Evolutionary conservation across 768 basidiomycete species (phyloP).

Genomic region (Pleurotus tuber-regium): DNA sequence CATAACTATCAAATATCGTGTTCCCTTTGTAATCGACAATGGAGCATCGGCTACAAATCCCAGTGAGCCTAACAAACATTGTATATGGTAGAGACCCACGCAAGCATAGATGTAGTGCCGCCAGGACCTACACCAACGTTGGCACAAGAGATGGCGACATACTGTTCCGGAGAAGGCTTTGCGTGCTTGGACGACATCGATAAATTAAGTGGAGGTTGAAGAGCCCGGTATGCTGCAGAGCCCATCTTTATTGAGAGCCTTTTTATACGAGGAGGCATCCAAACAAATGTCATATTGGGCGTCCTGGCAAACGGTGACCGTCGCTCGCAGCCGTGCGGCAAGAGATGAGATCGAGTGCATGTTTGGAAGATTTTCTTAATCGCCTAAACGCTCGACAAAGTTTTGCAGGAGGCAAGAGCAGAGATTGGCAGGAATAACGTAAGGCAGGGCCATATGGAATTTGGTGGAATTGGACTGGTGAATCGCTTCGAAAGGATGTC

Average conservation of each 20-base stretch:
- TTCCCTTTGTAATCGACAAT: conserved; percentile 59
- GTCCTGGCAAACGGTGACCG: background rate
- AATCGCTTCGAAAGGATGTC: conserved; percentile 1
- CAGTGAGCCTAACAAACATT: background rate
- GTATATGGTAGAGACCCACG: conserved; percentile 44
- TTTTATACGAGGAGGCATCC: conserved; percentile 1
- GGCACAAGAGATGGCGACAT: conserved; percentile 60
- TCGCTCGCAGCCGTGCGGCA: conserved; percentile 8
- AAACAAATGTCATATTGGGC: background rate
- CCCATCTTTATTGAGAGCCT: background rate
- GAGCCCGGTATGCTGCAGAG: background rate
- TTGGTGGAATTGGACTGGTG: background rate
- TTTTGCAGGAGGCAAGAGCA: conserved; percentile 17
- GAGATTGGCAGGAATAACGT: conserved; percentile 4
- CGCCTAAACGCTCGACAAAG: conserved; percentile 18
- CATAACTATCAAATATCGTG: conserved; percentile 59
- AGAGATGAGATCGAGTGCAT: conserved; percentile 28
- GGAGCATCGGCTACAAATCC: conserved; percentile 38
- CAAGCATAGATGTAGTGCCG: conserved; percentile 79
- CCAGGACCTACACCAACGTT: conserved; percentile 81
- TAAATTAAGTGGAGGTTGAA: conserved; percentile 13
- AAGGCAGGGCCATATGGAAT: background rate
- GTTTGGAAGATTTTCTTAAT: conserved; percentile 23
- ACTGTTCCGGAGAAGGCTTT: conserved; percentile 37
- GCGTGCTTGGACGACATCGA: conserved; percentile 29